These are phyloP conservation scores for Paramecium pentaurelia DNA, from an alignment of 73 alveolate species.

Conservation along the genomic window DNA sequence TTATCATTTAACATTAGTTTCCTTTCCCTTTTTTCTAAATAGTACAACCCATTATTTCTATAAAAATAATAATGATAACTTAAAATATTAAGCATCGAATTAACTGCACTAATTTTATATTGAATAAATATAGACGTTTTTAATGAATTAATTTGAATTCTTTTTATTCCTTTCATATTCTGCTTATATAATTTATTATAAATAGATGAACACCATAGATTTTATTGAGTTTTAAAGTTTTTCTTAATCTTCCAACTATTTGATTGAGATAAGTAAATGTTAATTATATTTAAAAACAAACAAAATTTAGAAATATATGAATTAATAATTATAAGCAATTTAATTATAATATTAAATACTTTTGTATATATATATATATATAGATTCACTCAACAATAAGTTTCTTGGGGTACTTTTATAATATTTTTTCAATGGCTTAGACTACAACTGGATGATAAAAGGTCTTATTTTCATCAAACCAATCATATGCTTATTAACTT, in stretches of 20 bases:
- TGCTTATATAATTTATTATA: background rate
- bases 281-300: no score
- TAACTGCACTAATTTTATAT: background rate
- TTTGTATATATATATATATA: background rate
- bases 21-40: background rate
- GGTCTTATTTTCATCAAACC: background rate
- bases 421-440: background rate
- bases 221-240: no score
- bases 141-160: background rate
- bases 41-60: background rate
- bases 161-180: background rate
- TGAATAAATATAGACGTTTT: background rate
- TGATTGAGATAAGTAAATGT: background rate
- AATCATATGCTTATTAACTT: background rate
- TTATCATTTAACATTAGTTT: background rate
- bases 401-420: background rate
- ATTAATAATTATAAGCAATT: background rate
- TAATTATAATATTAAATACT: background rate
- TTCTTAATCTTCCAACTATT: no score
- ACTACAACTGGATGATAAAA: constrained; percentile 1
- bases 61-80: background rate
- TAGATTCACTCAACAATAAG: background rate
- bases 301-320: no score
- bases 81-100: background rate
- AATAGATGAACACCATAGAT: background rate